These are phyloP conservation scores for Ustilago bromivora DNA, from an alignment of 1,284 basidiomycete species.

Conservation along the genomic window DNA sequence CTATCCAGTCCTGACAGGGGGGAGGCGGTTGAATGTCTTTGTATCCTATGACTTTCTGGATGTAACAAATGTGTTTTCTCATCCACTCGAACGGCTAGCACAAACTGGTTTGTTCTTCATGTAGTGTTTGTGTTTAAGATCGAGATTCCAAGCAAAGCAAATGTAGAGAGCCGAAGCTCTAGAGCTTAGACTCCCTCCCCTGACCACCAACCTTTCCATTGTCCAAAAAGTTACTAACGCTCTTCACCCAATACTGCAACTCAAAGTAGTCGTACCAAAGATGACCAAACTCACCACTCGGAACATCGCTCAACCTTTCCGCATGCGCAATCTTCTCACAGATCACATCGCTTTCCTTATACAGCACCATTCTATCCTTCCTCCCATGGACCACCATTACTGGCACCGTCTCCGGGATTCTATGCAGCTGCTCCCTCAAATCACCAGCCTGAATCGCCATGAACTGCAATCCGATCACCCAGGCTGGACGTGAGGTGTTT, in stretches of 20 bases:
- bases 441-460: conserved; percentile 53
- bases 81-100: neutral
- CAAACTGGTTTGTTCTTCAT: neutral
- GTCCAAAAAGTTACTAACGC: conserved; percentile 50
- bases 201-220: conserved; percentile 14
- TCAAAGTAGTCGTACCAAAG: conserved; percentile 64
- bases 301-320: conserved; percentile 21
- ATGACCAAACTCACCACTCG: conserved; percentile 47
- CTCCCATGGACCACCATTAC: conserved; percentile 61
- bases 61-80: neutral
- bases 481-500: conserved; percentile 32
- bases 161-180: no score
- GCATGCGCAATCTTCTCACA: conserved; percentile 51
- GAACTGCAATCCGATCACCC: conserved; percentile 52
- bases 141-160: no score
- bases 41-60: neutral
- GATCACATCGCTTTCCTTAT: conserved; percentile 53
- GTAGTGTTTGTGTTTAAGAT: no score
- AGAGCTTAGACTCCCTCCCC: conserved; percentile 12
- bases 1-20: conserved; percentile 28
- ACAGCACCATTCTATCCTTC: conserved; percentile 62
- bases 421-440: conserved; percentile 33
- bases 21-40: neutral
- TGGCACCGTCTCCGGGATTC: conserved; percentile 34
- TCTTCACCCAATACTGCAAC: conserved; percentile 33